Conservation (phyloP, 2,329 filamentous ascomycete genomes). For the Aureobasidium sp. region DNA sequence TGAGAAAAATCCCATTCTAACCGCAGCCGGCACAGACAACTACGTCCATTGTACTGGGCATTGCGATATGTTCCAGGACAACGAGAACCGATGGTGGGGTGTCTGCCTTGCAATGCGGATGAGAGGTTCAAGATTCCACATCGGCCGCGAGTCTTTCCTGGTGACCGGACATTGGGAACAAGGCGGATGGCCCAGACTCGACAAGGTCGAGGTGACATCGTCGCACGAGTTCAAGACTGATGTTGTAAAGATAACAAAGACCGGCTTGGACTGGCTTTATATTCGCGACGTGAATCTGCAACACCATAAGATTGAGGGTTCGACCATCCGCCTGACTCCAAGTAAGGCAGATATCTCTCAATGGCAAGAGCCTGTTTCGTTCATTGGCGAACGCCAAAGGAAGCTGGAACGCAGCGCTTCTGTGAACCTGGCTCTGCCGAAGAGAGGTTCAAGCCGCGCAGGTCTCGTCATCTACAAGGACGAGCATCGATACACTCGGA, state of each 20-base stretch:
- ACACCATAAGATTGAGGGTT: neutral
- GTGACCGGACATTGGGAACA: constrained; percentile 42
- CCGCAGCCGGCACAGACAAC: constrained; percentile 15
- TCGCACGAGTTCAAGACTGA: neutral
- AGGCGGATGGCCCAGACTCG: constrained; percentile 30
- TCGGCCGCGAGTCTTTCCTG: constrained; percentile 48
- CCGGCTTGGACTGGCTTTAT: constrained; percentile 4
- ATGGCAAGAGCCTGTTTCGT: neutral
- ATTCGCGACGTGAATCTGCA: neutral
- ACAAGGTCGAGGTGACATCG: neutral
- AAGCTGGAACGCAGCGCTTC: neutral
- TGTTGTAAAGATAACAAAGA: neutral
- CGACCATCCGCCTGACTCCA: neutral
- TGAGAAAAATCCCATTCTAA: constrained; percentile 22
- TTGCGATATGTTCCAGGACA: constrained; percentile 39
- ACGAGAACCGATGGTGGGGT: constrained; percentile 45
- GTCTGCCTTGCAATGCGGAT: constrained; percentile 38
- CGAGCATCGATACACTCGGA: neutral
- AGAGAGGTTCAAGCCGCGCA: neutral
- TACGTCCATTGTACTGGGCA: neutral
- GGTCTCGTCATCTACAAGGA: constrained; percentile 4
- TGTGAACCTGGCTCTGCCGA: neutral
- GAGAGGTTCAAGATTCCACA: constrained; percentile 38
- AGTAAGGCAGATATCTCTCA: neutral
- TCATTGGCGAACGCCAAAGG: neutral